Evolutionary conservation across 75 land plant genomes (phyloP), one percentile per base, ranked within the genome.

Genomic region (Adiantum capillusveneris): DNA sequence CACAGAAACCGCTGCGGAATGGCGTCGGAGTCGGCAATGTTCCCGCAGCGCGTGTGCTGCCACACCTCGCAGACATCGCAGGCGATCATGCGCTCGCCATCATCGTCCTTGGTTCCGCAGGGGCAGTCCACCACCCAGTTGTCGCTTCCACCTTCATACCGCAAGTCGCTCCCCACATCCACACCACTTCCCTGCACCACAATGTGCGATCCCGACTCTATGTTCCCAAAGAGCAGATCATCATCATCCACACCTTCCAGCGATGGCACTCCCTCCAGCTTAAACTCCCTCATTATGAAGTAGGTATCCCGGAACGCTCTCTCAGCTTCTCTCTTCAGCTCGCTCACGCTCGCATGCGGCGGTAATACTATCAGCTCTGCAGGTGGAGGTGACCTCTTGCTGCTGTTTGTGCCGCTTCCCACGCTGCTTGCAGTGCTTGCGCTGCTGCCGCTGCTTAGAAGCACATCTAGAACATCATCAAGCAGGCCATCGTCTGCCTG

Each of bases 61-160:
- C 90, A 86, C 13, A 82, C 82, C 53, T 84, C 96, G 48, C 99
- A 95, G 3, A 86, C 63, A 60, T 95, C 91, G 54, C 99, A 95
- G 6, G 68, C 73, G 2, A 90, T 62, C 99, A 86, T 77, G 46
- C 84, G 51, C 48, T 95, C 99, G 1, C 96, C 96, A 59, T 95
- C 96, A 42, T 95, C 91, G 7, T 78, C 84, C 37, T 64, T 77
- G 2, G 89, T 76, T 18, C 98, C 88, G 44, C 99, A 95, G 44
- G 50, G 26, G 70, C 96, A 95, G 31, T 89, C 80, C 41, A 94
- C 81, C 20, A 68, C 65, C 62, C 96, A 89, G 46, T 63, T 74
- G 31, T 90, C 91, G 52, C 42, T 59, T 1, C 98, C 98, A 0
- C 66, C 66, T 29, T 76, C 73, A 29, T 62, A 81, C 26, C 87